These are phyloP conservation scores for Schizophyllum commune DNA, from an alignment of 1,284 basidiomycete genomes.

Conservation along the genomic window DNA sequence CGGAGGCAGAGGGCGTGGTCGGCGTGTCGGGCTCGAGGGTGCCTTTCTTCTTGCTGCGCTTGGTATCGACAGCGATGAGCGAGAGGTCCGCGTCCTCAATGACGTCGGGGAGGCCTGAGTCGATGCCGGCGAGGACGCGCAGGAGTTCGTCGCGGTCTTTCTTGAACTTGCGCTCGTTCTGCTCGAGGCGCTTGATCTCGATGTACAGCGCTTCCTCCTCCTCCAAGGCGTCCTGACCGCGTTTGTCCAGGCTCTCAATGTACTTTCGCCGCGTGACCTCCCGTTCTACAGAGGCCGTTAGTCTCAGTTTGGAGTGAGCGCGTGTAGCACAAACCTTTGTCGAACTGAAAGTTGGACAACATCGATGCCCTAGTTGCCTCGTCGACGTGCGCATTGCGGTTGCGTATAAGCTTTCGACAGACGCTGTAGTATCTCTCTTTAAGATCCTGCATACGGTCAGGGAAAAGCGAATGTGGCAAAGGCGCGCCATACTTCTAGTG, in stretches of 20 bases:
- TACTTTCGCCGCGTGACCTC: slow-evolving; percentile 90
- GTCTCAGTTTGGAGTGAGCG: too few relatives aligned
- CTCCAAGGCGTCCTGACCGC: slow-evolving; percentile 83
- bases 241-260: slow-evolving; percentile 75
- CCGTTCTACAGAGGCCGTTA: slow-evolving; percentile 50
- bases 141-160: slow-evolving; percentile 89
- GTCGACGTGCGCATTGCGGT: slow-evolving; percentile 76
- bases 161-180: slow-evolving; percentile 85
- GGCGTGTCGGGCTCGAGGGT: slow-evolving; percentile 50
- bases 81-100: slow-evolving; percentile 55
- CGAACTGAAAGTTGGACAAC: slow-evolving; percentile 71
- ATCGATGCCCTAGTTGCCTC: slow-evolving; percentile 62
- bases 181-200: slow-evolving; percentile 91
- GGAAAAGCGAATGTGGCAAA: background rate
- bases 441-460: slow-evolving; percentile 56
- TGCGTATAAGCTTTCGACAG: slow-evolving; percentile 82
- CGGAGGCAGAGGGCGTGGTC: slow-evolving; percentile 36
- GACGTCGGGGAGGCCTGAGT: slow-evolving; percentile 75
- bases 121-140: slow-evolving; percentile 75
- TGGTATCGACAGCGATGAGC: slow-evolving; percentile 37
- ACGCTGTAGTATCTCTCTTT: slow-evolving; percentile 95
- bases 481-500: slow-evolving; percentile 54
- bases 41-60: slow-evolving; percentile 43
- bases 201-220: slow-evolving; percentile 96
- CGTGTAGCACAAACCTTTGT: slow-evolving; percentile 66